Conservation (phyloP, 176 grass and related monocot species). For the Oropetium thomaeum region DNA sequence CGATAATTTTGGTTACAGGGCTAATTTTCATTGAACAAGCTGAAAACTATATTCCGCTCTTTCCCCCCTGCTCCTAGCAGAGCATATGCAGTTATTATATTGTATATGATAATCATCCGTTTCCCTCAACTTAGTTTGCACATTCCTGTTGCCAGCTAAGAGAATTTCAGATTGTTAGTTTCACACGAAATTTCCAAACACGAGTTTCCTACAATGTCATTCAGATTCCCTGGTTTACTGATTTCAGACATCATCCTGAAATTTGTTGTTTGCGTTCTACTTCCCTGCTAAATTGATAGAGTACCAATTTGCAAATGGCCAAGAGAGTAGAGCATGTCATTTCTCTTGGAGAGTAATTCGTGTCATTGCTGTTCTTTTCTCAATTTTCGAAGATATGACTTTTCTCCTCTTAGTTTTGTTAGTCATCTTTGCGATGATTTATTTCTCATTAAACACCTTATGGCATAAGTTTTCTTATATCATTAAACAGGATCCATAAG, state of each 20-base stretch:
- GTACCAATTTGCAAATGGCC: not conserved
- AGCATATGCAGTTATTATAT: not conserved
- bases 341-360: not conserved
- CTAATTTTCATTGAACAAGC: not conserved
- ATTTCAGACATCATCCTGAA: not conserved
- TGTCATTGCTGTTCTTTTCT: not conserved
- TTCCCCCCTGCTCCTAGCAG: not conserved
- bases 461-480: not conserved
- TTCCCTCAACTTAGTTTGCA: not conserved
- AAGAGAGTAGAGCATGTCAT: not conserved
- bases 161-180: not conserved
- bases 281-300: not conserved
- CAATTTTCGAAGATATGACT: not conserved
- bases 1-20: not conserved
- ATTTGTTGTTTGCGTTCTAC: not conserved
- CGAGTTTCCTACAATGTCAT: not conserved
- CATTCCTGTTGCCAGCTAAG: not conserved
- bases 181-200: not conserved
- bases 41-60: not conserved
- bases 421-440: not conserved
- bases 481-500: not conserved
- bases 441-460: not conserved
- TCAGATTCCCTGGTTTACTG: not conserved
- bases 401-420: not conserved
- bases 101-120: not conserved